Base-by-base conservation (phyloP, 495 filamentous ascomycete genomes). In the Neurospora sublineolata region DNA sequence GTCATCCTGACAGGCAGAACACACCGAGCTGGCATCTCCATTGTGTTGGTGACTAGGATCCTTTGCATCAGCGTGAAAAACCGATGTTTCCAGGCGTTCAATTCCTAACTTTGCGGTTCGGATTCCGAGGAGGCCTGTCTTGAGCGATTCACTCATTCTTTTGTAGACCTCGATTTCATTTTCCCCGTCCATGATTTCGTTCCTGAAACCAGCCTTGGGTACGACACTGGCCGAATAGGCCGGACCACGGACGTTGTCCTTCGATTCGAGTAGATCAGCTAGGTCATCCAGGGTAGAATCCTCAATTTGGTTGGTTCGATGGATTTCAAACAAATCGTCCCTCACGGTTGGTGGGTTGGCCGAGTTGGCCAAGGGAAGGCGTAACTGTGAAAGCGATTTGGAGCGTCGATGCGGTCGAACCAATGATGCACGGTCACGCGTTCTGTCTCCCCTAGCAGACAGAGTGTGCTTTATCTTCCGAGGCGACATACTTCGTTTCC, bases 41-140 rank as follows among this genome's bases (percentile, higher is more conserved):
- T 70, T 67, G 33, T 68, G 72, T 30, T 69, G 69, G 68, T 71
- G 71, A n/a, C 30, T 16, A 20, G n/a, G 23, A 14, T 72, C 73
- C 23, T 78, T 77, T 7, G 75, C 72, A n/a, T 85, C 80, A 2
- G 77, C 72, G 38, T 83, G 80, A 37, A 82, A 83, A 38, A 92
- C 81, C 70, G 87, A 84, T 39, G 86, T 81, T 80, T 91, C 90
- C n/a, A 93, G 81, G 18, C 86, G 83, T 73, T 88, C 84, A 40
- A 93, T 87, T 3, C 89, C 90, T 68, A 86, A 84, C 72, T 89
- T 89, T 27, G 91, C 87, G 30, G 89, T 87, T 2, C 85, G 85
- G 72, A 94, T 91, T 71, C 88, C 88, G 3, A 86, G 81, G 39
- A 85, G 82, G 27, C 91, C 84, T 3, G 86, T 88, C 68, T 84